These are phyloP conservation scores for Sporisorium scitamineum DNA, from an alignment of 1,284 basidiomycete species.

Conservation along the genomic window DNA sequence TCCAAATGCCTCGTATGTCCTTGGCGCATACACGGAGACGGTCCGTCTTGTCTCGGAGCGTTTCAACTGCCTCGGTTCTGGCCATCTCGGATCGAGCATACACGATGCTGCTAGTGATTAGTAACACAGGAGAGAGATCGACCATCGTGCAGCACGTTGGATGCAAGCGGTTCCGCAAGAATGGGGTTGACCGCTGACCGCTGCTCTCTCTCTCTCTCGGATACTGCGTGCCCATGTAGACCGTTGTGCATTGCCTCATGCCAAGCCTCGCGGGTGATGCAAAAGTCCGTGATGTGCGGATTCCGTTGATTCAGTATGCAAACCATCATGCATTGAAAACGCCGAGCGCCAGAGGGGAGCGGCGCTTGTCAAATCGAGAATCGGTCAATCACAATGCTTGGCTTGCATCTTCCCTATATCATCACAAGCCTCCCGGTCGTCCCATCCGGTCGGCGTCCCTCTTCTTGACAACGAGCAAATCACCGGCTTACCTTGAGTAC, in stretches of 20 bases:
- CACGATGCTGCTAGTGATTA: no score
- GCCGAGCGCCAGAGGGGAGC: no score
- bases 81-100: no score
- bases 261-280: no score
- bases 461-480: slow-evolving; percentile 4
- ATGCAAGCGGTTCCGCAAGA: slow-evolving; percentile 2
- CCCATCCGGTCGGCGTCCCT: no score
- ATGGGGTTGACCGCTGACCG: neutral
- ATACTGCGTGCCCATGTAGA: no score
- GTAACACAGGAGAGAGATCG: no score
- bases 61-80: no score
- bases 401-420: slow-evolving; percentile 4
- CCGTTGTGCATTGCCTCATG: neutral
- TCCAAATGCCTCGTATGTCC: no score
- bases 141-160: slow-evolving; percentile 14
- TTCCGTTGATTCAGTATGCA: neutral
- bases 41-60: no score
- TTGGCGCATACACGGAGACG: no score
- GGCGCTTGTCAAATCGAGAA: neutral
- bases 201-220: neutral
- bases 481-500: neutral
- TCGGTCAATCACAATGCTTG: slow-evolving; percentile 5
- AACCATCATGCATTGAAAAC: neutral
- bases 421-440: neutral
- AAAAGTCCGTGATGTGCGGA: neutral